phyloP scores from a whole-genome alignment of 1,284 basidiomycete species.

The Takashimella tepidaria region DNA sequence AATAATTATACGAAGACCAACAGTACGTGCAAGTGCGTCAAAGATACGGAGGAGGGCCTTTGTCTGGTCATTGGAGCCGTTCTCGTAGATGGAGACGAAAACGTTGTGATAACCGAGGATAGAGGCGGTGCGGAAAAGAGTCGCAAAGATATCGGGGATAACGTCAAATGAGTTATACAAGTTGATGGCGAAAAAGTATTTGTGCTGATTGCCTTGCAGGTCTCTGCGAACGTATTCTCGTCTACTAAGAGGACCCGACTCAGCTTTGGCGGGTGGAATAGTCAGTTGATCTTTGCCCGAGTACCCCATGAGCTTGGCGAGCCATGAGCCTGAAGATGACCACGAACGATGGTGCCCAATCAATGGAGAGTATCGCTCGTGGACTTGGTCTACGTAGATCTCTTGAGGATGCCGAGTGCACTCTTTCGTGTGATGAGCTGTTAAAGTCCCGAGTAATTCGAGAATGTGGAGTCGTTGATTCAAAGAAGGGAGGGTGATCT shows the following conservation, averaged over 20 bases:
- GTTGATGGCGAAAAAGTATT: constrained; percentile 98
- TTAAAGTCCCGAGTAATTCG: constrained; percentile 74
- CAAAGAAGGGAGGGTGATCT: constrained; percentile 56
- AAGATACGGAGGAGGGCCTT: constrained; percentile 89
- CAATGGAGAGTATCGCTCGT: constrained; percentile 74
- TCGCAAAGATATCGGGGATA: constrained; percentile 90
- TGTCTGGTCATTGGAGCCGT: constrained; percentile 92
- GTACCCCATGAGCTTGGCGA: constrained; percentile 32
- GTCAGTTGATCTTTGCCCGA: constrained; percentile 27
- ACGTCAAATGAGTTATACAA: constrained; percentile 97
- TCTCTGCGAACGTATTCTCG: constrained; percentile 49
- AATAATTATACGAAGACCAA: constrained; percentile 85
- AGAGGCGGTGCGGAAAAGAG: constrained; percentile 83
- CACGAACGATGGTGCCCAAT: constrained; percentile 67
- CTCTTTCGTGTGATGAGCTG: constrained; percentile 82
- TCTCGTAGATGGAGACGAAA: constrained; percentile 95
- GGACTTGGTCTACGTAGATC: constrained; percentile 73
- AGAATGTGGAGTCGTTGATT: constrained; percentile 79
- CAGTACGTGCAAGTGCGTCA: constrained; percentile 77
- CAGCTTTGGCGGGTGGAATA: constrained; percentile 19
- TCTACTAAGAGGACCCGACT: constrained; percentile 43
- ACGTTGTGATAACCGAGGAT: constrained; percentile 93
- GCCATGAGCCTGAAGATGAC: constrained; percentile 56
- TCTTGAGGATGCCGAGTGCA: constrained; percentile 78
- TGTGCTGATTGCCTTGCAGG: constrained; percentile 59